Conservation (phyloP, 2,329 filamentous ascomycete species). For the Sporothrix pallida region DNA sequence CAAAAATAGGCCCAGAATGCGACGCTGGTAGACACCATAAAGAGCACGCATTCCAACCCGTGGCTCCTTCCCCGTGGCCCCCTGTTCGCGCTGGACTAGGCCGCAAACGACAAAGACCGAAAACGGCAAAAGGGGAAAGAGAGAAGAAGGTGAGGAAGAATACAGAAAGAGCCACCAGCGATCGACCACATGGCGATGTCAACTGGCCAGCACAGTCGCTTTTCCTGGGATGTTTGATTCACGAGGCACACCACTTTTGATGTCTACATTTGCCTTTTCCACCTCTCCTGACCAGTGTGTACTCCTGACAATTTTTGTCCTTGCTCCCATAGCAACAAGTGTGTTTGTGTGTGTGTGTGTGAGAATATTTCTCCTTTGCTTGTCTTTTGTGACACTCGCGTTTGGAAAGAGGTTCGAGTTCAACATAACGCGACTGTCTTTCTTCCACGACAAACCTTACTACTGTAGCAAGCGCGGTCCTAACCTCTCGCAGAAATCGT, state of each 20-base stretch:
- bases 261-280: not conserved
- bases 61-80: not conserved
- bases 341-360: too few relatives aligned
- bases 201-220: constrained; percentile 27
- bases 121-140: not conserved
- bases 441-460: not conserved
- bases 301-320: not conserved
- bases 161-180: constrained; percentile 20
- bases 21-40: not conserved
- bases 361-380: not conserved
- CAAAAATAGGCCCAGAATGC: constrained; percentile 1
- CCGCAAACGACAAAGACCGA: constrained; percentile 13
- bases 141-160: not conserved
- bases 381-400: not conserved
- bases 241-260: constrained; percentile 21
- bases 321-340: not conserved
- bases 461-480: not conserved
- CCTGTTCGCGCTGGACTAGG: not conserved
- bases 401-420: not conserved
- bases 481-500: not conserved
- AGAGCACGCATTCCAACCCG: constrained; percentile 1
- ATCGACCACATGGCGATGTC: constrained; percentile 36
- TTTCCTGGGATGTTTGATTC: constrained; percentile 16
- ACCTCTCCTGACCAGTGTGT: not conserved
- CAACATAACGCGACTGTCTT: not conserved